Conservation (phyloP, 768 basidiomycete genomes). For the Plicaturopsis crispa region DNA sequence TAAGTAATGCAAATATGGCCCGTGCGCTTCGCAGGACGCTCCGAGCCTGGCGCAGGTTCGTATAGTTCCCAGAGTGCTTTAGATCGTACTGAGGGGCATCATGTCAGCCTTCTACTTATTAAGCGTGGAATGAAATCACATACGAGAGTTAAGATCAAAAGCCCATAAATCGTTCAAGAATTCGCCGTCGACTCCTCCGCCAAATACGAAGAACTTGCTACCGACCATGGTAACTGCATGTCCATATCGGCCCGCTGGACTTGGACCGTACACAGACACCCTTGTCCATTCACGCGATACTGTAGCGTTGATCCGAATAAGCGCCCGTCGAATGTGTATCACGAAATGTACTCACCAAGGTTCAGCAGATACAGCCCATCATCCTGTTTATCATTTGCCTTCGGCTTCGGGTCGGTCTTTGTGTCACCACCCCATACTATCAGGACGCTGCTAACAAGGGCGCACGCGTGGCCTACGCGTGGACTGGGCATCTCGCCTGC, state of each 20-base stretch:
- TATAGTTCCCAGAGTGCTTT: slow-evolving; percentile 78
- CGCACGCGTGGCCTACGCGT: slow-evolving; percentile 94
- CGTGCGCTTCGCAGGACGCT: slow-evolving; percentile 75
- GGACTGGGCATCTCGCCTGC: slow-evolving; percentile 83
- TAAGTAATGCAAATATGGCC: slow-evolving; percentile 86
- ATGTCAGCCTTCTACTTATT: background rate
- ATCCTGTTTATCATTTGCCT: slow-evolving; percentile 72
- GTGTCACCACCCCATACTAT: slow-evolving; percentile 99
- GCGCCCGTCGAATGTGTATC: slow-evolving; percentile 1
- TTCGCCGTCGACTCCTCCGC: slow-evolving; percentile 91
- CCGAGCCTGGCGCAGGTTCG: slow-evolving; percentile 47
- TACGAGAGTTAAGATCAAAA: slow-evolving; percentile 92
- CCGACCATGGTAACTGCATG: slow-evolving; percentile 92
- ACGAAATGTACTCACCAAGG: slow-evolving; percentile 55
- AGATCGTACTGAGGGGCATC: slow-evolving; percentile 56
- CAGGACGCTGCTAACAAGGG: slow-evolving; percentile 90
- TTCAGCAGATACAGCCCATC: slow-evolving; percentile 92
- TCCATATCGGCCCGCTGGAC: slow-evolving; percentile 88
- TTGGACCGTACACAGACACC: slow-evolving; percentile 66
- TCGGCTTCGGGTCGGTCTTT: slow-evolving; percentile 61
- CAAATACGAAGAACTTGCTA: slow-evolving; percentile 90
- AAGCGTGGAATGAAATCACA: slow-evolving; percentile 22
- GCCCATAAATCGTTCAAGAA: slow-evolving; percentile 95
- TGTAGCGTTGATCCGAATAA: slow-evolving; percentile 21
- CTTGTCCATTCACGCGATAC: slow-evolving; percentile 95